A percentile compares a stretch with the other conserved stretches of the same genome.
These are phyloP conservation scores for Amylocarpus encephaloides DNA, from an alignment of 2,329 filamentous ascomycete genomes.

Conservation along the genomic window DNA sequence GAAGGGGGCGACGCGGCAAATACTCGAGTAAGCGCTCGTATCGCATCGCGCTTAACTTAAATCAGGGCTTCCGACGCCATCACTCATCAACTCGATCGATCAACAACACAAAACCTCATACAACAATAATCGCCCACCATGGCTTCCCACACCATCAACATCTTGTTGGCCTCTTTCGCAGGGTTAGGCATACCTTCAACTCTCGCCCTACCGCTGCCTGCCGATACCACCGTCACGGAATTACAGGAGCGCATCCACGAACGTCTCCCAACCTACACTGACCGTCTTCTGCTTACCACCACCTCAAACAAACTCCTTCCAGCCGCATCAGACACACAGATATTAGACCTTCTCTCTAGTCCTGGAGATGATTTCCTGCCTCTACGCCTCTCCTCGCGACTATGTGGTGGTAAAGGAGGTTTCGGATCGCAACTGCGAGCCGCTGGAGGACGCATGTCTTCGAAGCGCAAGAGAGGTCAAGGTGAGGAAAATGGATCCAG, in stretches of 20 bases:
- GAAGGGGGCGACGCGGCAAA: background rate
- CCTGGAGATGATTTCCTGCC: conserved; percentile 65
- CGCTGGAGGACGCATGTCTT: conserved; percentile 96
- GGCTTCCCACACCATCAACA: conserved; percentile 59
- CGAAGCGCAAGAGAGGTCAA: conserved; percentile 74
- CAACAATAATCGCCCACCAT: conserved; percentile 35
- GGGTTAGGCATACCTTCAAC: conserved; percentile 80
- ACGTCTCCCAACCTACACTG: conserved; percentile 51
- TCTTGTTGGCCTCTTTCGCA: conserved; percentile 78
- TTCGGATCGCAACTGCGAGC: conserved; percentile 96
- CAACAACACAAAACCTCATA: background rate
- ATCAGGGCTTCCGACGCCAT: no score
- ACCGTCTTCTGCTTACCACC: conserved; percentile 72
- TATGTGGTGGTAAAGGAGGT: conserved; percentile 93
- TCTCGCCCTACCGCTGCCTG: conserved; percentile 65
- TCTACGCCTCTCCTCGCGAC: conserved; percentile 69
- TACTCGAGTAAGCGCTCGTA: background rate
- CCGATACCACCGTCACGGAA: conserved; percentile 58
- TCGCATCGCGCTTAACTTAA: background rate
- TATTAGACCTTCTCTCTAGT: conserved; percentile 56
- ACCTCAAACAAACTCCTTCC: conserved; percentile 67
- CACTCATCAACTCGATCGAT: no score
- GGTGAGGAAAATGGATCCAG: conserved; percentile 84
- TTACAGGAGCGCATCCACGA: conserved; percentile 57
- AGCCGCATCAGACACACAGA: conserved; percentile 43